Conservation (phyloP, 305 asterid genomes). For the Fraxinus platypoda region DNA sequence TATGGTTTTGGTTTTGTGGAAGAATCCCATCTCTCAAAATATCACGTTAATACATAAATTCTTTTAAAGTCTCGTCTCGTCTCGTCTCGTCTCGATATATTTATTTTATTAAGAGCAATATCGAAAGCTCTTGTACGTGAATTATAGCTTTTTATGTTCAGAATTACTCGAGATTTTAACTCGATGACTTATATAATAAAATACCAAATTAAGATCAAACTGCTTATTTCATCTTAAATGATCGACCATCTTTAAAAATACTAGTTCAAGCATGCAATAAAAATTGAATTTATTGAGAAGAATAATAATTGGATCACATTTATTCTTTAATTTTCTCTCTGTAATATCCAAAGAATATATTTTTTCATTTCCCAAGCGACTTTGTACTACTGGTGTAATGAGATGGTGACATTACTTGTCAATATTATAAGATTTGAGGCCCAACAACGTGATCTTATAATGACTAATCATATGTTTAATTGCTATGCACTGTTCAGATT, state of each 20-base stretch:
- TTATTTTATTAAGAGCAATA: no score
- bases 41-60: neutral
- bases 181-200: no score
- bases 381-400: neutral
- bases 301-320: no score
- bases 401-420: neutral
- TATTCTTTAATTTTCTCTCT: neutral
- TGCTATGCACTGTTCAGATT: slow-evolving; percentile 37
- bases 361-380: neutral
- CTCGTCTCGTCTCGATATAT: neutral
- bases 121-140: neutral
- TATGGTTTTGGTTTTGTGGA: slow-evolving; percentile 1
- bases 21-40: slow-evolving; percentile 37
- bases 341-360: neutral
- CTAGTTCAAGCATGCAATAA: neutral
- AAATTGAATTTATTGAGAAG: no score
- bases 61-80: no score
- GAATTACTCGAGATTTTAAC: no score
- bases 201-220: no score
- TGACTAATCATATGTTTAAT: slow-evolving; percentile 54
- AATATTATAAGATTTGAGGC: neutral
- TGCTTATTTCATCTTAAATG: no score
- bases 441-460: slow-evolving; percentile 31
- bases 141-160: no score
- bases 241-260: no score